phyloP scores from a whole-genome alignment of 805 yeast species.

The Pichia nanzhaoensis region DNA sequence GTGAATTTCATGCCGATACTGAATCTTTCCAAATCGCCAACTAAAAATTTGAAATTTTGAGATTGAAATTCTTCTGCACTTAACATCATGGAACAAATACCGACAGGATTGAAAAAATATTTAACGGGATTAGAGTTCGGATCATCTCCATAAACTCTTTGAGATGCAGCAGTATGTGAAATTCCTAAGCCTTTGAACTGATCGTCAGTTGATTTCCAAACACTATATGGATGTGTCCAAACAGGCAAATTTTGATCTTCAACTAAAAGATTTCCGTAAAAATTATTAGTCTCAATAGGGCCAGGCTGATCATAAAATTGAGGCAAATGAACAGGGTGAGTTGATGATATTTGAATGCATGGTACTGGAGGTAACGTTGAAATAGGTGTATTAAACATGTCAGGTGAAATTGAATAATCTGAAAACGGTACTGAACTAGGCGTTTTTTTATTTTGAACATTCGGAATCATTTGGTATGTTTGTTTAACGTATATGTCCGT shows the following conservation, averaged over 20 bases:
- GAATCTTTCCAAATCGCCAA: conserved; percentile 30
- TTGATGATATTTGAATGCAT: conserved; percentile 40
- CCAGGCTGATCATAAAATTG: conserved; percentile 40
- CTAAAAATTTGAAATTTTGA: conserved; percentile 16
- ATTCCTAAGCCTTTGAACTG: conserved; percentile 54
- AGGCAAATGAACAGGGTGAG: conserved; percentile 62
- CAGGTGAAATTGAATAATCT: not conserved
- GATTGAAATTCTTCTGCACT: conserved; percentile 38
- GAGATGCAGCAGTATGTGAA: conserved; percentile 52
- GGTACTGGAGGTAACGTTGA: conserved; percentile 18
- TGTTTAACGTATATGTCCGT: too few species aligned
- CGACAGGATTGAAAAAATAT: conserved; percentile 64
- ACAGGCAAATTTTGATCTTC: conserved; percentile 61
- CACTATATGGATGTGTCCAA: conserved; percentile 78
- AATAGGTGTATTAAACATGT: conserved; percentile 21
- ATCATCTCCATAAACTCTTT: conserved; percentile 66
- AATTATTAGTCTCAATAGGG: conserved; percentile 65
- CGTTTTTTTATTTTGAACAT: too few species aligned
- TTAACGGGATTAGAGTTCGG: conserved; percentile 35
- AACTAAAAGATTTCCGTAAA: conserved; percentile 65
- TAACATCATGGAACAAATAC: conserved; percentile 54
- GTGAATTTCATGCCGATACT: conserved; percentile 31
- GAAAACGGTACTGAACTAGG: not conserved
- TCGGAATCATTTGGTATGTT: too few species aligned
- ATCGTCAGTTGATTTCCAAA: conserved; percentile 49